phyloP scores from a whole-genome alignment of 2,329 filamentous ascomycete species.

The Penicillium palitans region DNA sequence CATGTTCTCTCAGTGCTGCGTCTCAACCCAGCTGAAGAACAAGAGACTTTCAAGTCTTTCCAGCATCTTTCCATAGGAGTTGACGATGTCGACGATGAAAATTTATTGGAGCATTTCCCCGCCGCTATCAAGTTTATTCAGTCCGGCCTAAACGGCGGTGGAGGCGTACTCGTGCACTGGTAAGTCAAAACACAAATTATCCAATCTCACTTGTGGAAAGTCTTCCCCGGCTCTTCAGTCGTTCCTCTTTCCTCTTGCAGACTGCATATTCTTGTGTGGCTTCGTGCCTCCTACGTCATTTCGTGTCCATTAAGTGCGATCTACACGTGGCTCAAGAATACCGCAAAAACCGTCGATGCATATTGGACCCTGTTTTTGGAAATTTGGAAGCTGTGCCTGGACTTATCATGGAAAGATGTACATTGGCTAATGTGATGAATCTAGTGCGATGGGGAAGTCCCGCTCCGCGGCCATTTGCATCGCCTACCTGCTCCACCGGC shows the following conservation, averaged over 20 bases:
- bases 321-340: constrained; percentile 14
- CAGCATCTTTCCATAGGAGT: constrained; percentile 78
- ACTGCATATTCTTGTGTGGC: not conserved
- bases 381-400: not conserved
- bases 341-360: constrained; percentile 2
- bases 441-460: constrained; percentile 92
- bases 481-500: constrained; percentile 72
- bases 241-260: not conserved
- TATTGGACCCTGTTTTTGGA: constrained; percentile 5
- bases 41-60: constrained; percentile 61
- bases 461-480: constrained; percentile 82
- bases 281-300: constrained; percentile 20
- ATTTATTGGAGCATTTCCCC: constrained; percentile 79
- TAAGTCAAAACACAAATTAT: constrained; percentile 47
- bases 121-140: constrained; percentile 81
- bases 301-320: constrained; percentile 14
- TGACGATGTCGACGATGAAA: constrained; percentile 86
- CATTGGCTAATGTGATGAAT: constrained; percentile 37
- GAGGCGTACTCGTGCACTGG: constrained; percentile 68
- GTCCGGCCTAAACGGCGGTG: constrained; percentile 64
- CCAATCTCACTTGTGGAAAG: not conserved
- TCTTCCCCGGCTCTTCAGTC: not conserved
- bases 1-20: constrained; percentile 84
- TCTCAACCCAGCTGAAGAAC: constrained; percentile 56
- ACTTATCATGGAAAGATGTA: not conserved